These are phyloP conservation scores for Kandelia obovata DNA, from an alignment of 345 rosid genomes.

Conservation along the genomic window DNA sequence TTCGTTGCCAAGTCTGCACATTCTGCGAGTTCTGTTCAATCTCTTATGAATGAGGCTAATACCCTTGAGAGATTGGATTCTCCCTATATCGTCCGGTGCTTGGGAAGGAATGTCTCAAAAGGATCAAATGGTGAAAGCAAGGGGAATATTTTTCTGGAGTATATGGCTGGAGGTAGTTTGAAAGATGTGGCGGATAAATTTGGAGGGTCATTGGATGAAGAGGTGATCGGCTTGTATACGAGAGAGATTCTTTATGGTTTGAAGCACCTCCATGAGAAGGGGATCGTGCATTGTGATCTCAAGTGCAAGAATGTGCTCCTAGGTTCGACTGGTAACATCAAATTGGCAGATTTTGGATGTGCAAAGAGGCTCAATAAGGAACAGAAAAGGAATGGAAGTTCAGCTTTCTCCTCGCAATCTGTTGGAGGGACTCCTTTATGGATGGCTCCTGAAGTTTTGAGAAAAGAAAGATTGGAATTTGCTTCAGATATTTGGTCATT, in stretches of 20 bases:
- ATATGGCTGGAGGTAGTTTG: conserved; percentile 37
- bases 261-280: conserved; percentile 31
- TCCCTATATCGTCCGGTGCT: conserved; percentile 25
- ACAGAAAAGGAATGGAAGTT: neutral
- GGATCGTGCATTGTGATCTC: conserved; percentile 39
- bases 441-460: conserved; percentile 46
- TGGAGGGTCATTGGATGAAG: conserved; percentile 35
- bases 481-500: conserved; percentile 43
- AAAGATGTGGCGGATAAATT: conserved; percentile 26
- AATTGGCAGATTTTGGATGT: conserved; percentile 45
- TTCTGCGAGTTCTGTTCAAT: conserved; percentile 7
- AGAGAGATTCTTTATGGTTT: conserved; percentile 32
- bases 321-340: conserved; percentile 23
- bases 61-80: conserved; percentile 30
- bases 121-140: conserved; percentile 5
- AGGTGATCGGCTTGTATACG: conserved; percentile 23
- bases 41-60: conserved; percentile 27
- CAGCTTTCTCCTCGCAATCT: neutral
- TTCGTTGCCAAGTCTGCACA: conserved; percentile 31
- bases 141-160: conserved; percentile 35
- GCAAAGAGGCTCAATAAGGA: conserved; percentile 19
- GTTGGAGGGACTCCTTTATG: conserved; percentile 36
- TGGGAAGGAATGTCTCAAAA: conserved; percentile 18
- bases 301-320: conserved; percentile 39
- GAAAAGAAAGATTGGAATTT: conserved; percentile 25